Evolutionary conservation across 345 rosid species (phyloP), one percentile per base, ranked within the genome.

Genomic region (Corymbia maculata): DNA sequence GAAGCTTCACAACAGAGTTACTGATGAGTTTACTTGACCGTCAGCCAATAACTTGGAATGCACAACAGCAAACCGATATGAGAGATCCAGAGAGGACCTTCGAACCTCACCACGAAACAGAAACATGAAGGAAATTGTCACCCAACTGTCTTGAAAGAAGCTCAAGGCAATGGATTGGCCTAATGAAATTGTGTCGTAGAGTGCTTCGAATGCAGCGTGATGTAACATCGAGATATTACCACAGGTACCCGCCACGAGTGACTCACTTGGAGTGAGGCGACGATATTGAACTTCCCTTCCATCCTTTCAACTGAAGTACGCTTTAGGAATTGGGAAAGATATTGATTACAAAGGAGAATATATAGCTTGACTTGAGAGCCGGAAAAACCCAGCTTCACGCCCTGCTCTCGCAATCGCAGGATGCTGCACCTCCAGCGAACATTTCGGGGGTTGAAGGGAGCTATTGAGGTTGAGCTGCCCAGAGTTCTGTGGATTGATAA

Each of bases 21-120:
- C 36, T 13, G 75, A 13, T 13, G 75, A 13, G 2, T 2, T 64
- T 64, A n/a, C 16, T 64, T 30, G 75, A 64, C n/a, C 6, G 75
- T 9, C 19, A n/a, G 19, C 75, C 19, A 7, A 6, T 64, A 13
- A n/a, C 36, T 64, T n/a, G 9, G 36, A 64, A 64, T n/a, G 75
- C 42, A 64, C 1, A n/a, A n/a, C 36, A n/a, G 17, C 0, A 0
- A 59, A 24, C n/a, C 14, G 0, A 7, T 64, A 64, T n/a, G 42
- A 64, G 14, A 30, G 17, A n/a, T n/a, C n/a, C 30, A 59, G 30
- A 24, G 13, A 24, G 9, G 13, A 59, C 4, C 66, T 57, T 57
- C 0, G 3, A 24, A 59, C 66, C 66, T 59, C 9, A 1, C 9
- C 42, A 64, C 19, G 8, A 6, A 64, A 64, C 36, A 30, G 17